These are phyloP conservation scores for Candida coleopterorum DNA, from an alignment of 805 yeast species.

Conservation along the genomic window DNA sequence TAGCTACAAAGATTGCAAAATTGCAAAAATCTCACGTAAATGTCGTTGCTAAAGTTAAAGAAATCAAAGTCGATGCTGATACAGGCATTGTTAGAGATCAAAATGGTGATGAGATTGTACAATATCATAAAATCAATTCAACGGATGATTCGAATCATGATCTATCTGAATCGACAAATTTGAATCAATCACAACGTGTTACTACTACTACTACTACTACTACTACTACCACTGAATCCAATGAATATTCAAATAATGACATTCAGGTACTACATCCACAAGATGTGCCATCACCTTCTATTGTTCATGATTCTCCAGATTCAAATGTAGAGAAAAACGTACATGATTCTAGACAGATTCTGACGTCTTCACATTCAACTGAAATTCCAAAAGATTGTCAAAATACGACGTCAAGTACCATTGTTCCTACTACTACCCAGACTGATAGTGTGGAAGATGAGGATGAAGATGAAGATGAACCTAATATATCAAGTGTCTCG, in stretches of 20 bases:
- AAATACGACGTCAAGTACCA: neutral
- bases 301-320: neutral
- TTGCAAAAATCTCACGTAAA: conserved; percentile 21
- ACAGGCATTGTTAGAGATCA: conserved; percentile 28
- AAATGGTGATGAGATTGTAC: conserved; percentile 14
- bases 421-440: neutral
- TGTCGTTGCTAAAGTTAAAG: conserved; percentile 16
- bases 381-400: neutral
- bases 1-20: conserved; percentile 25
- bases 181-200: neutral
- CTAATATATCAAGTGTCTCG: conserved; percentile 3
- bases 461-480: conserved; percentile 2
- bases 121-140: conserved; percentile 1
- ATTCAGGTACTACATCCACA: conserved; percentile 4
- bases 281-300: conserved; percentile 1
- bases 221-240: neutral
- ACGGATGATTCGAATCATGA: neutral
- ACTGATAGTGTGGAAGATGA: neutral
- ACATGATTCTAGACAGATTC: conserved; percentile 1
- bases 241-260: neutral
- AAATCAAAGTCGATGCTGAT: conserved; percentile 24
- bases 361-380: neutral
- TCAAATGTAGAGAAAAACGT: conserved; percentile 4
- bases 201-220: conserved; percentile 4
- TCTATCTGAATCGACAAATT: neutral